These are phyloP conservation scores for Ogataea philodendri DNA, from an alignment of 805 yeast species.

Conservation along the genomic window DNA sequence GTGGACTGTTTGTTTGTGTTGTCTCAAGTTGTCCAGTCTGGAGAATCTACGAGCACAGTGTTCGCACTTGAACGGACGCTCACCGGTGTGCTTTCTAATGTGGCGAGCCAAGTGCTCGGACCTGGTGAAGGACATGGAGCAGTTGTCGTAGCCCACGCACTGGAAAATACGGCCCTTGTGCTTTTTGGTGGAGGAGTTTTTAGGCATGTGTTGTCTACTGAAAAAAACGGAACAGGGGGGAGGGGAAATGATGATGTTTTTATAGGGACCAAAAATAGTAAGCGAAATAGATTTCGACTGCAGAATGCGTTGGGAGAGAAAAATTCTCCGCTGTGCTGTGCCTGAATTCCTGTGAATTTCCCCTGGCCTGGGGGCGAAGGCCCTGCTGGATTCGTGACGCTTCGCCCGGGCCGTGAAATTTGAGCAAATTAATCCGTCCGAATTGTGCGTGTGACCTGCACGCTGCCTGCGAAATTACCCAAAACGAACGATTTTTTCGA, in stretches of 20 bases:
- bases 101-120: conserved; percentile 92
- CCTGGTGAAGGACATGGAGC: conserved; percentile 85
- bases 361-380: conserved; percentile 1
- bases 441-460: neutral
- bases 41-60: conserved; percentile 78
- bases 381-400: conserved; percentile 2
- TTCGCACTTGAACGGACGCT: conserved; percentile 85
- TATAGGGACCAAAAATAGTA: conserved; percentile 7
- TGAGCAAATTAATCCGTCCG: too few relatives aligned
- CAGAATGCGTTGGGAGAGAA: conserved; percentile 8
- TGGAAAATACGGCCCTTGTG: conserved; percentile 68
- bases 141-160: conserved; percentile 83
- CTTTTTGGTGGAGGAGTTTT: conserved; percentile 22
- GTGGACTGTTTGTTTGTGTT: conserved; percentile 86
- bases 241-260: conserved; percentile 2
- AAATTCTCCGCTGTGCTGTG: too few relatives aligned
- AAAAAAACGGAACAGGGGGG: neutral
- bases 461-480: too few relatives aligned
- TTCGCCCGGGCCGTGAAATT: too few relatives aligned
- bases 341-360: too few relatives aligned
- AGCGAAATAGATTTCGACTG: conserved; percentile 12
- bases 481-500: too few relatives aligned
- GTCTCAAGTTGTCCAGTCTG: conserved; percentile 83
- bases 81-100: conserved; percentile 92
- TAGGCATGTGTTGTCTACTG: conserved; percentile 4